phyloP scores from a whole-genome alignment of 306 rosid species.

The Begonia fuchsioides region DNA sequence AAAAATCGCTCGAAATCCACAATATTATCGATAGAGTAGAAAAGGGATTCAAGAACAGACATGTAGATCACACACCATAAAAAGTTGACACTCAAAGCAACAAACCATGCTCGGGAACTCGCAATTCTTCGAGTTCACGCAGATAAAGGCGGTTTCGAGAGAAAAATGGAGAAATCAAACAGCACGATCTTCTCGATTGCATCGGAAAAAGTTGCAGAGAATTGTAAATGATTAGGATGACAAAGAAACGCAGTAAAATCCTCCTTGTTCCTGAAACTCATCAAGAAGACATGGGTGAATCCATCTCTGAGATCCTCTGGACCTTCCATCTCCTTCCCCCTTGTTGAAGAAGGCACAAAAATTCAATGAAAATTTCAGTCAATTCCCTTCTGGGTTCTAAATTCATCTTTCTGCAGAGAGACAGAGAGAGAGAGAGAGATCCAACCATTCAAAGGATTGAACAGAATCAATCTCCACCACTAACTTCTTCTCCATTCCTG shows the following conservation, averaged over 20 bases:
- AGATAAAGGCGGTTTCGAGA: slow-evolving; percentile 32
- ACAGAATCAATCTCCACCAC: slow-evolving; percentile 58
- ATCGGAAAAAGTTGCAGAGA: slow-evolving; percentile 65
- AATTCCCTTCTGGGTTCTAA: no score
- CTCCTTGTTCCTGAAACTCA: slow-evolving; percentile 76
- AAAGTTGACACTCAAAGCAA: no score
- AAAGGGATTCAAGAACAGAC: no score
- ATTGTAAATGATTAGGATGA: slow-evolving; percentile 69
- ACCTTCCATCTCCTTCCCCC: slow-evolving; percentile 84
- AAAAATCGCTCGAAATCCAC: no score
- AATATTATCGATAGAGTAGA: no score
- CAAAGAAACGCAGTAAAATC: slow-evolving; percentile 45
- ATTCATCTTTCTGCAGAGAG: background rate
- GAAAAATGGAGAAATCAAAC: slow-evolving; percentile 63
- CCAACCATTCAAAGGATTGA: slow-evolving; percentile 82
- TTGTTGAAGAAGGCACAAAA: slow-evolving; percentile 5
- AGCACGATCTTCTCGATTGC: slow-evolving; percentile 79
- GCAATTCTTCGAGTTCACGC: slow-evolving; percentile 2
- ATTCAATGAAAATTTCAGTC: no score
- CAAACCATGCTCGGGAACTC: background rate
- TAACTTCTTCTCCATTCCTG: slow-evolving; percentile 62
- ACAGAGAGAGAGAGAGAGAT: background rate
- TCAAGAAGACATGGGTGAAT: slow-evolving; percentile 76
- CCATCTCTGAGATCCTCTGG: slow-evolving; percentile 70
- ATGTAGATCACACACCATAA: no score